Evolutionary conservation across 2,329 filamentous ascomycete species (phyloP), one percentile per base, ranked within the genome.

Genomic region (Fusarium hainanense): DNA sequence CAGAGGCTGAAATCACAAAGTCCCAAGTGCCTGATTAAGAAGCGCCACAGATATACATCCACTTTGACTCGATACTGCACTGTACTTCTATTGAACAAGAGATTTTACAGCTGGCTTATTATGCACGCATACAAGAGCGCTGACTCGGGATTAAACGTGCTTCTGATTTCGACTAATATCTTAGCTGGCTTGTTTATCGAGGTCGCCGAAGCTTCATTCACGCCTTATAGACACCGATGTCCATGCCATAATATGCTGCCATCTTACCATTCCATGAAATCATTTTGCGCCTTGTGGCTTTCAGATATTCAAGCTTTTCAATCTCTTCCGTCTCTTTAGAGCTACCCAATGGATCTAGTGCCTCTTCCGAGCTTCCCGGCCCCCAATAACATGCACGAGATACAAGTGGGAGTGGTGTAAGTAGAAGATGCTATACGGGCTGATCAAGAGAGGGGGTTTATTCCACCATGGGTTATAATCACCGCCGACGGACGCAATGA

Each of bases 321-420:
- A 37, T 28, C 8, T 34, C 42, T 12, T 51, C 30, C 30, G 14
- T 43, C 23, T 68, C 37, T 32, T 40, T 42, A 54, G 30, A 30
- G 14, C 32, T 44, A 13, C 25, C 54, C 68, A 61, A 71, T 68
- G 27, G 37, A 9, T 20, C 44, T n/a, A 41, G 23, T 9, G 51
- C 44, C 51, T n/a, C 54, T 57, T 55, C 68, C 68, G 68, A 57
- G 58, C 52, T 49, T 71, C 61, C 68, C 68, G 67, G 52, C 9
- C 46, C 34, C 23, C 12, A 43, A 20, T 48, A 37, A 18, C 58
- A 37, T 16, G 30, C 43, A 43, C 10, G 28, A 42, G 18, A 32
- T 25, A 32, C 47, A 42, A 32, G 27, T 20, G 18, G 28, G 20
- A 25, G 37, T 20, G 14, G 28, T 48, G 52, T 23, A 43, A 65